A percentile compares a stretch with the other conserved stretches of the same genome.
Evolutionary conservation across 164 flowering plant species (phyloP).

Genomic region (Platanus orientalis): DNA sequence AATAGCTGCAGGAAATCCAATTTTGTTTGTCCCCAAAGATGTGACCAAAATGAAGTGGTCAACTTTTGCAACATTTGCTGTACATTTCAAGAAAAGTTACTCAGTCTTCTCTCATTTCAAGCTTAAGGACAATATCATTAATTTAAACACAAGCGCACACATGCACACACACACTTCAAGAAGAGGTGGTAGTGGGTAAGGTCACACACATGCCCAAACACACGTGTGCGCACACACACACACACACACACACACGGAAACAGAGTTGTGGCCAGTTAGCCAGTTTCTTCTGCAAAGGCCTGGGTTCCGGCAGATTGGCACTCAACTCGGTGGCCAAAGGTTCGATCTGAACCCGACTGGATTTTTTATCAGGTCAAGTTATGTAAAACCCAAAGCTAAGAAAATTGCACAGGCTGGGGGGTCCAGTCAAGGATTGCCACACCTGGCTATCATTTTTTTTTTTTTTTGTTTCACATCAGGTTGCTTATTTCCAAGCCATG

Average conservation of each 20-base stretch:
- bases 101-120: background rate
- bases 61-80: slow-evolving; percentile 77
- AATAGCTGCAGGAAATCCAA: slow-evolving; percentile 94
- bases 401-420: background rate
- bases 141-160: background rate
- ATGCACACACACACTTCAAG: background rate
- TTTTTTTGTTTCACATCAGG: background rate
- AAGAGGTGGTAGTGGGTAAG: background rate
- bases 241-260: no score
- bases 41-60: slow-evolving; percentile 78
- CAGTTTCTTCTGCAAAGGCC: background rate
- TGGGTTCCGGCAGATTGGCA: background rate
- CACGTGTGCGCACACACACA: no score
- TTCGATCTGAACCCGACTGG: no score
- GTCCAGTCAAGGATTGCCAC: background rate
- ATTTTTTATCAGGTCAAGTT: no score
- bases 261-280: background rate
- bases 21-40: slow-evolving; percentile 92
- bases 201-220: no score
- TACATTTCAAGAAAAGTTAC: slow-evolving; percentile 9
- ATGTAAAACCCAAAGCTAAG: background rate
- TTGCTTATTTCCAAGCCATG: background rate
- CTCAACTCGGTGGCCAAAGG: background rate
- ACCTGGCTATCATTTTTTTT: background rate
- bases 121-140: background rate